A percentile compares a stretch with the other conserved stretches of the same genome.
These are phyloP conservation scores for Trametes polyzona DNA, from an alignment of 1,284 basidiomycete species.

Conservation along the genomic window DNA sequence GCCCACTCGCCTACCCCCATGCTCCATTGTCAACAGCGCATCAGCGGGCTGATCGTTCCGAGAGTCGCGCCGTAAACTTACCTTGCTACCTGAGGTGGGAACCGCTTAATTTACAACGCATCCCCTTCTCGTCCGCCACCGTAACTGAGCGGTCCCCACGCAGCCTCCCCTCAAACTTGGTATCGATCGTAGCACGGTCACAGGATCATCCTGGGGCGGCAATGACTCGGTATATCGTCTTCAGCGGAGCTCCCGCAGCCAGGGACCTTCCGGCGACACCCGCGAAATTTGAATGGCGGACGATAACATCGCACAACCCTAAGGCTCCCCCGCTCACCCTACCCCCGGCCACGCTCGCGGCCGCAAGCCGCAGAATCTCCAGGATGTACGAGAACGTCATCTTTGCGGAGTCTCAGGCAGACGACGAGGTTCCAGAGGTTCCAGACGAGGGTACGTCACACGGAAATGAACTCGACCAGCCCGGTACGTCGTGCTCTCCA, in stretches of 20 bases:
- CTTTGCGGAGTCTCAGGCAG: conserved; percentile 44
- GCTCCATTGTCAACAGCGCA: background rate
- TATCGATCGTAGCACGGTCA: background rate
- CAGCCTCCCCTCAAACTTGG: background rate
- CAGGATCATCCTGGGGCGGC: background rate
- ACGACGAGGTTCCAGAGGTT: conserved; percentile 25
- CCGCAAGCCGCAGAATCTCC: conserved; percentile 65
- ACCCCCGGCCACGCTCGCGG: conserved; percentile 59
- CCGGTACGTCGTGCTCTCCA: conserved; percentile 13
- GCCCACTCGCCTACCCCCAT: background rate
- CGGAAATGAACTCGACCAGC: conserved; percentile 11
- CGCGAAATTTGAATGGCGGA: conserved; percentile 4
- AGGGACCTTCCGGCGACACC: background rate
- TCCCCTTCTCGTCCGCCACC: background rate
- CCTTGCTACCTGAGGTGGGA: background rate
- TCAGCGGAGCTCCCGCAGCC: conserved; percentile 16
- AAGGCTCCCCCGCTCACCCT: conserved; percentile 11
- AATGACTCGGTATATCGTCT: conserved; percentile 16
- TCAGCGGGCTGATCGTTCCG: background rate
- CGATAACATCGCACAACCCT: background rate
- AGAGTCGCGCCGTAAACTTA: background rate
- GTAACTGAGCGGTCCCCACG: background rate
- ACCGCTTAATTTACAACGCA: background rate
- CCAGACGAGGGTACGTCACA: conserved; percentile 17
- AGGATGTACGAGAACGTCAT: conserved; percentile 67